Base-by-base conservation (phyloP, 2,329 filamentous ascomycete species). In the Aspergillus sp. region DNA sequence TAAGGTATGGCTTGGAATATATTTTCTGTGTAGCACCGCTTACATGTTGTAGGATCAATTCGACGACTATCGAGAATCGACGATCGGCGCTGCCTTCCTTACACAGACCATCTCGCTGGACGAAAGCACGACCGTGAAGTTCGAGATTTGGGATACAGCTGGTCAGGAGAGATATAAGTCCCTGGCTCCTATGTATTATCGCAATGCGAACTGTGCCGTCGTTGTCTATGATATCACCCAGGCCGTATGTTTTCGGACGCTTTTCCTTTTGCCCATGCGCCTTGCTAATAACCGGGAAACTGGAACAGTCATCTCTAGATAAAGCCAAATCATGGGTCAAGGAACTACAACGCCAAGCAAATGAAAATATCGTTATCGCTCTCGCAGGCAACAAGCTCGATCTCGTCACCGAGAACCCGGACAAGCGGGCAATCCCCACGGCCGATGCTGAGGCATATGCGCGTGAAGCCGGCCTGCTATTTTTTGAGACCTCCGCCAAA, bases 241-340 rank as follows among this genome's bases (percentile, higher is more conserved):
- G 85, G 91, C 95, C 66, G 95, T 99, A 88, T 62, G 90, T 79
- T 50, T 33, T 53, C 33, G 25, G 53, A 45, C 58, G 43, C 51
- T 25, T 47, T 43, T n/a, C 40, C 39, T 47, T 9, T 27, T 58
- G 45, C 27, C 56, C 37, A 25, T 50, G 15, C 31, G n/a, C 35
- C 37, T 48, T 41, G 37, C 59, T 62, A 62, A 62, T 41, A 15
- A 8, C 14, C 15, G 45, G 17, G 41, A 52, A 49, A 21, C n/a
- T 17, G 19, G 21, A 63, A 66, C 57, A 99, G 95, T 87, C 93
- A 64, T 99, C 95, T 48, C 83, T 99, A 71, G 96, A 99, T 79
- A 99, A 99, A 83, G 96, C 96, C 68, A 99, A 99, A 79, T 90
- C 93, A 45, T 99, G 95, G 95, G 93, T 99, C 59, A 98, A 98